Conservation (phyloP, 2,329 filamentous ascomycete genomes). For the Aspergillus eucalypticola region DNA sequence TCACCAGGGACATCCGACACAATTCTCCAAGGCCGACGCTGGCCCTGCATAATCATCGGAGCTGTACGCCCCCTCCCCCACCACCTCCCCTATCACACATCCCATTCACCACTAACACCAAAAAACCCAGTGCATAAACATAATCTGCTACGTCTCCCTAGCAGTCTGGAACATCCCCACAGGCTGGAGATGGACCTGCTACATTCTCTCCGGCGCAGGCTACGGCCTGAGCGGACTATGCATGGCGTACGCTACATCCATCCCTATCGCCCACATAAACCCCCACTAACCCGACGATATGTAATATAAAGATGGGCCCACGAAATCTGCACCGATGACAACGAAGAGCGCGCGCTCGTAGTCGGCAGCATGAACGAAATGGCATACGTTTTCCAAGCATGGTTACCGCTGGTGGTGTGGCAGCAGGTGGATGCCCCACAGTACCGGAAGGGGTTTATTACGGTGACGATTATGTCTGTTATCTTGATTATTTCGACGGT, state of each 20-base stretch:
- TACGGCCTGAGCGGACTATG: conserved; percentile 51
- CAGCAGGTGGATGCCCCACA: conserved; percentile 62
- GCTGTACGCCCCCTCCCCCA: conserved; percentile 52
- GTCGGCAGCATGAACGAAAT: conserved; percentile 68
- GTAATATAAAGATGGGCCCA: conserved; percentile 48
- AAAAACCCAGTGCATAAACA: conserved; percentile 35
- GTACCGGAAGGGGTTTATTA: conserved; percentile 63
- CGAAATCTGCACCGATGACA: conserved; percentile 57
- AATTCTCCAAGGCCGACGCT: conserved; percentile 59
- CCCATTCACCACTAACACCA: background rate
- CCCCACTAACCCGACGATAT: background rate
- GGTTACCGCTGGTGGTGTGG: conserved; percentile 68
- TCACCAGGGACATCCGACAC: conserved; percentile 59
- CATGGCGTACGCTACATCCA: conserved; percentile 45
- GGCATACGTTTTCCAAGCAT: conserved; percentile 69
- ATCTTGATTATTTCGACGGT: conserved; percentile 53
- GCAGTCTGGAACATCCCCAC: conserved; percentile 53
- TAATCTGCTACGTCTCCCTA: conserved; percentile 48
- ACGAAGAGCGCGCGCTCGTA: conserved; percentile 68
- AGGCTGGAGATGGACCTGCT: conserved; percentile 66
- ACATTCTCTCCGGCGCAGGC: conserved; percentile 54
- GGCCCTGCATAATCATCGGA: conserved; percentile 65
- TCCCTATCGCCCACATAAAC: background rate
- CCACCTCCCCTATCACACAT: no score
- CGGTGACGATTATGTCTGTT: conserved; percentile 52